A percentile compares a stretch with the other conserved stretches of the same genome.
These are phyloP conservation scores for Athelia psychrophila DNA, from an alignment of 1,284 basidiomycete species.

Conservation along the genomic window DNA sequence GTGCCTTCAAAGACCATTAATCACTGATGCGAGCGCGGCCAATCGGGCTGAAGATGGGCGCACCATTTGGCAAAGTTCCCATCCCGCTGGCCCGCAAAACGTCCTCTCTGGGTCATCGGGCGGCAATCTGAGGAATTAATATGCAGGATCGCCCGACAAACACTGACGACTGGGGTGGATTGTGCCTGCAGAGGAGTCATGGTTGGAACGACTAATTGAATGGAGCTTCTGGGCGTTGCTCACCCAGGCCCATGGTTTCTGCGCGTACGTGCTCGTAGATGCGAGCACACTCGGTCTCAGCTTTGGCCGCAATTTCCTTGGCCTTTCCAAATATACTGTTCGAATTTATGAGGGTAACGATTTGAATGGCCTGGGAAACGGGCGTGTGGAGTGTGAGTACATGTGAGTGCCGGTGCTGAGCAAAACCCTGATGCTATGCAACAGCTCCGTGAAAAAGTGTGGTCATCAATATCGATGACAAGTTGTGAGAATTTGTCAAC, in stretches of 20 bases:
- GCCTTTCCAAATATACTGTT: background rate
- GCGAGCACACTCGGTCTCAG: background rate
- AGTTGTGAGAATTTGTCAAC: no score
- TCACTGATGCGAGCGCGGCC: background rate
- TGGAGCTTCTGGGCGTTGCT: background rate
- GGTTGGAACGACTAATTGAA: background rate
- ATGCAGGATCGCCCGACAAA: background rate
- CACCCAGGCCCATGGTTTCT: background rate
- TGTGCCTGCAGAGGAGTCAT: conserved; percentile 35
- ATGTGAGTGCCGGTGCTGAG: no score
- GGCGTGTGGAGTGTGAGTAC: no score
- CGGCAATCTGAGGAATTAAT: conserved; percentile 54
- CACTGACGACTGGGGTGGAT: conserved; percentile 58
- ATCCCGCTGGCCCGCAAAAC: conserved; percentile 72
- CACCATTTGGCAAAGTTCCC: conserved; percentile 86
- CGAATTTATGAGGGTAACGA: no score
- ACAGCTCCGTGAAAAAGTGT: no score
- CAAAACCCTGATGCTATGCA: no score
- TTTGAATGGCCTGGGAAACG: no score
- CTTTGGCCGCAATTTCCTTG: background rate
- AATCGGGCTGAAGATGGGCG: conserved; percentile 12
- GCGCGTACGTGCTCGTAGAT: background rate
- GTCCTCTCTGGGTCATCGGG: conserved; percentile 74
- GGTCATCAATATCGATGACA: no score
- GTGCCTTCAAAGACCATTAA: conserved; percentile 52